These are phyloP conservation scores for Glycyrrhiza uralensis DNA, from an alignment of 306 rosid species.

Conservation along the genomic window DNA sequence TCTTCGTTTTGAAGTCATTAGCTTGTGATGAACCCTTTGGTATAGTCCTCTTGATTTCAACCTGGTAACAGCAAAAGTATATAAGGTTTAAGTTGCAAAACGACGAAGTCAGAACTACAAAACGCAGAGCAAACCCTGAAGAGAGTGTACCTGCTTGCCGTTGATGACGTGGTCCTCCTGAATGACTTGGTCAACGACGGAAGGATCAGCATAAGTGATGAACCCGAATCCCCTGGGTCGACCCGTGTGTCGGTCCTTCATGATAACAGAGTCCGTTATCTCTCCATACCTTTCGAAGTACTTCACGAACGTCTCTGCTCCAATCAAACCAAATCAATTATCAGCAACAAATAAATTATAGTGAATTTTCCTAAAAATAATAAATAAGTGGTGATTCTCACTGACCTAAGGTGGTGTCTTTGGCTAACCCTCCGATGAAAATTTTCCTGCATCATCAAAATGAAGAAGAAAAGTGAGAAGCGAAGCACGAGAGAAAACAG, in stretches of 20 bases:
- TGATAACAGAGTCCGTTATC: conserved; percentile 85
- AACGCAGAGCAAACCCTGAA: neutral
- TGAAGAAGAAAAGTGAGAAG: neutral
- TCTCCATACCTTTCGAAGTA: conserved; percentile 90
- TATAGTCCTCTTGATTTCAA: conserved; percentile 91
- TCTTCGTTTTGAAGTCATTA: conserved; percentile 82
- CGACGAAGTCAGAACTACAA: neutral
- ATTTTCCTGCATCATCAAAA: conserved; percentile 77
- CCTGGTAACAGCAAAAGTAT: conserved; percentile 35
- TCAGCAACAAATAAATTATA: neutral
- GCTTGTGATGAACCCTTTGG: conserved; percentile 83
- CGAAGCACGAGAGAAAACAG: neutral
- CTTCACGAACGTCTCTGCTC: conserved; percentile 66
- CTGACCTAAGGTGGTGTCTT: conserved; percentile 73
- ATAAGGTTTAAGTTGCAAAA: neutral
- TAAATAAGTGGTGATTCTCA: neutral
- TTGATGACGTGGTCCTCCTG: conserved; percentile 71
- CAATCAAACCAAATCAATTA: neutral
- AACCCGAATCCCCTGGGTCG: conserved; percentile 91
- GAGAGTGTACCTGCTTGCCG: conserved; percentile 59
- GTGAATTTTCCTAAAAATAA: neutral
- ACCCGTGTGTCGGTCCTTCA: conserved; percentile 86
- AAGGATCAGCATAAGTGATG: conserved; percentile 80
- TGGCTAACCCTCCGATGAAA: conserved; percentile 93
- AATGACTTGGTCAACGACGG: conserved; percentile 79